Evolutionary conservation across 106 monocot species (phyloP), one percentile per base, ranked within the genome.

Genomic region (Iris macrosiphon): DNA sequence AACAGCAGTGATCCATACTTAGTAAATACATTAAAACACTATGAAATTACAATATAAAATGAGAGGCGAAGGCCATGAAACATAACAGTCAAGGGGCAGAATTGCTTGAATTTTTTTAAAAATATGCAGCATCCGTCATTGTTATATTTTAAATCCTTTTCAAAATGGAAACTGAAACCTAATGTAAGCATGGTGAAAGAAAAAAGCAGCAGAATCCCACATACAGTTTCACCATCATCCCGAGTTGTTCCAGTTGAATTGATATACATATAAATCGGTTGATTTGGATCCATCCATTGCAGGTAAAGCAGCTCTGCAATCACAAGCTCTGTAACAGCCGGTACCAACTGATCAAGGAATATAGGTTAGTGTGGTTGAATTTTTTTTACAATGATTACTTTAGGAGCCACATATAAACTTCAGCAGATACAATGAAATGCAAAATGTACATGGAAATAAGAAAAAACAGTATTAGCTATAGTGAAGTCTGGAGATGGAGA

Each of bases 161-260:
- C n/a, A 21, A 49, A 60, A 55, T 49, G 47, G 23, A 48, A 38
- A 56, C 22, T 38, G 4, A 1, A 39, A 54, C 9, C 19, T 33
- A 35, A 33, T 54, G 12, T 26, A 50, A 38, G 37, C 58, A 26
- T 8, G 33, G n/a, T 27, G 3, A 19, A 40, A 34, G 20, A 64
- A 31, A 46, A 13, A 15, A 23, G 25, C 12, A 29, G n/a, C 38
- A n/a, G n/a, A 31, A n/a, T 49, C n/a, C n/a, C n/a, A 40, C 85
- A 34, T 82, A 95, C 95, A 44, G 95, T 80, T 89, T 95, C 95
- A 73, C 84, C 84, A 79, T 95, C 89, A 80, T 95, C 95, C 54
- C 82, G 81, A 51, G 83, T 80, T 42, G 95, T 95, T 52, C 95
- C 95, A 49, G 82, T 85, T 55, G 95, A 95, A 61, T 79, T 85